These are phyloP conservation scores for Begonia fuchsioides DNA, from an alignment of 306 rosid species.

Conservation along the genomic window DNA sequence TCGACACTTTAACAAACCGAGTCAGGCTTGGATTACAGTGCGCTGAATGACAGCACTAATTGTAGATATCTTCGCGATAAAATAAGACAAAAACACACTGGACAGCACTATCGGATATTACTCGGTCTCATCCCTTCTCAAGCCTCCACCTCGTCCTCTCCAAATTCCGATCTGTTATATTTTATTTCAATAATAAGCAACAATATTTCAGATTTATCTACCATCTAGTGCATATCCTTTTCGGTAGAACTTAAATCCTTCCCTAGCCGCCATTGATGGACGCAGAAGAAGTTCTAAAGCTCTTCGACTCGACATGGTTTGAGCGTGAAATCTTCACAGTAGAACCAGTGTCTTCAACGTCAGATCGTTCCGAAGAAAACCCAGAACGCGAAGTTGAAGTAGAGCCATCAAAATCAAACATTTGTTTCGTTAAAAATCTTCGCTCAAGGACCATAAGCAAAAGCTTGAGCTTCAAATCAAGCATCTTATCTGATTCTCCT, in stretches of 20 bases:
- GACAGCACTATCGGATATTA: too few relatives aligned
- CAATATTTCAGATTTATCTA: too few relatives aligned
- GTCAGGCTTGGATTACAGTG: too few relatives aligned
- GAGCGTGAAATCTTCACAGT: constrained; percentile 24
- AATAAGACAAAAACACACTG: too few relatives aligned
- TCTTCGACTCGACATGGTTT: constrained; percentile 57
- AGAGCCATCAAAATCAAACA: constrained; percentile 15
- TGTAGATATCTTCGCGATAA: too few relatives aligned
- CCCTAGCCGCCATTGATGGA: constrained; percentile 41
- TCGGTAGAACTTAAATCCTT: not conserved
- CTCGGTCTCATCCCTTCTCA: too few relatives aligned
- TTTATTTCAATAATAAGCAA: too few relatives aligned
- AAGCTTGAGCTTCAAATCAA: constrained; percentile 31
- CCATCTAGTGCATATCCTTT: too few relatives aligned
- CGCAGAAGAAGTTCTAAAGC: constrained; percentile 31
- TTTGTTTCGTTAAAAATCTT: constrained; percentile 9
- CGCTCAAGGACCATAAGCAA: constrained; percentile 43
- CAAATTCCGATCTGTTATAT: too few relatives aligned
- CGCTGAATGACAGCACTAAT: too few relatives aligned
- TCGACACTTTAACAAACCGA: too few relatives aligned
- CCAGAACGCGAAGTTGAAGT: constrained; percentile 13
- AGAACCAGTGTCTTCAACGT: constrained; percentile 4
- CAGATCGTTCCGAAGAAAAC: constrained; percentile 4
- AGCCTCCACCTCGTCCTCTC: too few relatives aligned
- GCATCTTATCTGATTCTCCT: constrained; percentile 18